phyloP scores from a whole-genome alignment of 306 rosid genomes.

The Lathyrus sativus region DNA sequence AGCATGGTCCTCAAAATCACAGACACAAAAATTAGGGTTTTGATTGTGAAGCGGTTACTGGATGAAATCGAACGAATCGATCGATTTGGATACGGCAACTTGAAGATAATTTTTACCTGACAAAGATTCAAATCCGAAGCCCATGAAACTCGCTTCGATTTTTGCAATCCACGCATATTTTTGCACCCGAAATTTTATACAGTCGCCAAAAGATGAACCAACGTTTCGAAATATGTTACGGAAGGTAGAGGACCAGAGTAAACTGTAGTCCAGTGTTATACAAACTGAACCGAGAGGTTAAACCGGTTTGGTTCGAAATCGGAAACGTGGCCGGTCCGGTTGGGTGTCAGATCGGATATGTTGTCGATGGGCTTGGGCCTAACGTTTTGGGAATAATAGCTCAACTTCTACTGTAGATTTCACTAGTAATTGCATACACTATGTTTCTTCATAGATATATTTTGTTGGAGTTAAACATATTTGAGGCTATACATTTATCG shows the following conservation, averaged over 20 bases:
- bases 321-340: background rate
- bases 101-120: slow-evolving; percentile 74
- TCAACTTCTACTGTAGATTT: no score
- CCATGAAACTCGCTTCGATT: slow-evolving; percentile 82
- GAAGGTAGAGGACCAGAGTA: background rate
- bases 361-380: background rate
- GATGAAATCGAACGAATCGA: slow-evolving; percentile 14
- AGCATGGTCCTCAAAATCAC: slow-evolving; percentile 2
- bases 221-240: background rate
- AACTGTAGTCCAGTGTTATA: background rate
- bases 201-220: background rate
- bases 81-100: slow-evolving; percentile 36
- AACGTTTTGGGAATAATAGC: no score
- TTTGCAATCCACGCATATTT: slow-evolving; percentile 77
- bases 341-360: no score
- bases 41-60: slow-evolving; percentile 18
- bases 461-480: no score
- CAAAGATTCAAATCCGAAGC: slow-evolving; percentile 83
- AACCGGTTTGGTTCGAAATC: background rate
- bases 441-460: no score
- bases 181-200: background rate
- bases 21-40: slow-evolving; percentile 10
- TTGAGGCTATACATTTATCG: no score
- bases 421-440: no score
- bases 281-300: background rate